These are phyloP conservation scores for Metschnikowia santaceciliae DNA, from an alignment of 805 yeast genomes.

Conservation along the genomic window DNA sequence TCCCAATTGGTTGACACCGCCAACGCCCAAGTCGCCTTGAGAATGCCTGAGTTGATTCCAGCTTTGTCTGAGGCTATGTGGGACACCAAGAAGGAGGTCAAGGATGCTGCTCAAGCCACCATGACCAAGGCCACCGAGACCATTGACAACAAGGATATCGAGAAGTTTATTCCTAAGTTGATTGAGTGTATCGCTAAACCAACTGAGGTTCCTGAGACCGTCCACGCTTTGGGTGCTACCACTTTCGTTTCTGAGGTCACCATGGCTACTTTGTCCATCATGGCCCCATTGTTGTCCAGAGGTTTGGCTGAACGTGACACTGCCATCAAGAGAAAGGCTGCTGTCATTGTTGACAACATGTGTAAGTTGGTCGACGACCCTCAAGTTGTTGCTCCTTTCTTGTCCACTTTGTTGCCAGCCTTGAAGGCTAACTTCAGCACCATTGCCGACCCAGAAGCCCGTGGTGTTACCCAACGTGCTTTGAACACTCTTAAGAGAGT, in stretches of 20 bases:
- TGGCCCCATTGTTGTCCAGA: conserved; percentile 98
- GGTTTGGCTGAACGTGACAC: conserved; percentile 99
- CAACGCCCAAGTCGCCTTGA: conserved; percentile 91
- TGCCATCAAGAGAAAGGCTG: conserved; percentile 98
- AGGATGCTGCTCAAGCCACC: conserved; percentile 92
- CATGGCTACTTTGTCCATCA: conserved; percentile 97
- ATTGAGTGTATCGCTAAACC: conserved; percentile 97
- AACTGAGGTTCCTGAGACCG: conserved; percentile 97
- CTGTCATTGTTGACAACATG: conserved; percentile 99
- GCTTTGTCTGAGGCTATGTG: conserved; percentile 99
- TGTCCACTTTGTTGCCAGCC: conserved; percentile 93
- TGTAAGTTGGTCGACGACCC: conserved; percentile 99
- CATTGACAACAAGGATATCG: conserved; percentile 99
- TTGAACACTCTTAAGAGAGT: conserved; percentile 97
- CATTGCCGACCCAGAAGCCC: conserved; percentile 99
- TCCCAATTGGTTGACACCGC: conserved; percentile 89
- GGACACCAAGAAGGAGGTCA: conserved; percentile 99
- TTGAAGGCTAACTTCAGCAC: conserved; percentile 88
- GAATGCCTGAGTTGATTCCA: conserved; percentile 99
- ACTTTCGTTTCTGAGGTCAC: conserved; percentile 99
- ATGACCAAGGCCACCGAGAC: conserved; percentile 96
- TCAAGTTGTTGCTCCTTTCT: conserved; percentile 99
- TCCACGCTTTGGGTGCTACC: conserved; percentile 98
- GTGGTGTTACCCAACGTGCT: conserved; percentile 97
- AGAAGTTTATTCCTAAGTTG: conserved; percentile 96